Evolutionary conservation across 495 filamentous ascomycete species (phyloP).

Genomic region (Aspergillus ostianus): DNA sequence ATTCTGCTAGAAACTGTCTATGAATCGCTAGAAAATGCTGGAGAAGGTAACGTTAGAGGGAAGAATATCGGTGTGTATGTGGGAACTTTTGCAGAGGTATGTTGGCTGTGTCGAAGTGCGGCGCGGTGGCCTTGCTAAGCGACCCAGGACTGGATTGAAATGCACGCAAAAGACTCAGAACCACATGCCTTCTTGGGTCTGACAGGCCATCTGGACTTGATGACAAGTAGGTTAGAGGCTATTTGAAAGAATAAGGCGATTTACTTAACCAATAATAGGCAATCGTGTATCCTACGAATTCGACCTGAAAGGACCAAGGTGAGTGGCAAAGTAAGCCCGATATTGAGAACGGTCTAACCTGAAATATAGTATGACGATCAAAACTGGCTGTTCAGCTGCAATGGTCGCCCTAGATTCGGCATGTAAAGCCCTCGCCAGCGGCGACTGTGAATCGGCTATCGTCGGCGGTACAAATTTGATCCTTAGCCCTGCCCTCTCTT

Average conservation of each 20-base stretch:
- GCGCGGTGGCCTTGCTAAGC: too few species aligned
- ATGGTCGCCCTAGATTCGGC: constrained; percentile 31
- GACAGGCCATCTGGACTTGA: constrained; percentile 12
- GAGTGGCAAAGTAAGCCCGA: too few species aligned
- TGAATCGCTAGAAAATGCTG: background rate
- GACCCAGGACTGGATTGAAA: background rate
- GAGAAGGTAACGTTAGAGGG: background rate
- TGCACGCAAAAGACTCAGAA: background rate
- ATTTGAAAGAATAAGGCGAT: background rate
- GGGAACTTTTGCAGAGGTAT: background rate
- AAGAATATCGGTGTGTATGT: background rate
- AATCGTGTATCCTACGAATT: background rate
- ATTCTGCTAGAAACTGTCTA: background rate
- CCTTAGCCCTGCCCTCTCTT: constrained; percentile 20
- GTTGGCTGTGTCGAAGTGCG: too few species aligned
- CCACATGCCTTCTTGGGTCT: background rate
- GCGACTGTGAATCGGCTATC: constrained; percentile 23
- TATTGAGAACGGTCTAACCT: constrained; percentile 15
- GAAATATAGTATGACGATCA: constrained; percentile 26
- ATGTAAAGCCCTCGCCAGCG: constrained; percentile 20
- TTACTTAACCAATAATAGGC: background rate
- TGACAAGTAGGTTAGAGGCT: background rate
- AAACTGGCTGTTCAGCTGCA: constrained; percentile 34
- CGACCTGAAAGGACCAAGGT: too few species aligned
- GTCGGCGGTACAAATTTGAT: constrained; percentile 42